phyloP scores from a whole-genome alignment of 805 yeast species.

The Candida sonorensis region DNA sequence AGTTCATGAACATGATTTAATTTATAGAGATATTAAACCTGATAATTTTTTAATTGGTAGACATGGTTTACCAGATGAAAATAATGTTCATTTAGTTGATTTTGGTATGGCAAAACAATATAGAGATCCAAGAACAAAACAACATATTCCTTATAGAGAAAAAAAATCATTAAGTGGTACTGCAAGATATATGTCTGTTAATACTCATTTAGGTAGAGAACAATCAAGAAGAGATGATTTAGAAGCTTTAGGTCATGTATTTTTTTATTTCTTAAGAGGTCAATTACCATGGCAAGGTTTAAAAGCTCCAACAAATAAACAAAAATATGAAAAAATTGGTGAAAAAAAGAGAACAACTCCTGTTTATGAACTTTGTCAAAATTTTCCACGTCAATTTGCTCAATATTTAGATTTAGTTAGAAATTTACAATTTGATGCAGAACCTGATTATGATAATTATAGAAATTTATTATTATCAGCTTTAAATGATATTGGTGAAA shows the following conservation, averaged over 20 bases:
- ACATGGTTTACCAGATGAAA: constrained; percentile 78
- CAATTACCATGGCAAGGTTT: constrained; percentile 98
- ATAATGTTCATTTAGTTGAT: constrained; percentile 83
- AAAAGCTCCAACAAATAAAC: constrained; percentile 96
- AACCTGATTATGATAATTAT: constrained; percentile 89
- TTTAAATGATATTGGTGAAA: constrained; percentile 60
- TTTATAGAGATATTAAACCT: constrained; percentile 95
- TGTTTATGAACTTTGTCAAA: constrained; percentile 78
- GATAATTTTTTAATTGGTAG: constrained; percentile 94
- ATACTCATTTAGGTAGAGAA: constrained; percentile 95
- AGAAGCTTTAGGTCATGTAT: constrained; percentile 94
- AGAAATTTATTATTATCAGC: constrained; percentile 74
- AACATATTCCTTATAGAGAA: constrained; percentile 95
- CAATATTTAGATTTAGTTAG: constrained; percentile 87
- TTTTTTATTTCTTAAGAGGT: constrained; percentile 90
- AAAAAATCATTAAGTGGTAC: constrained; percentile 95
- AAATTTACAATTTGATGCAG: constrained; percentile 83
- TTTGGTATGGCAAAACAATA: constrained; percentile 99
- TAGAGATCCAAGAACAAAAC: constrained; percentile 92
- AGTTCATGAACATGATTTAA: constrained; percentile 83
- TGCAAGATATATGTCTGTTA: constrained; percentile 97
- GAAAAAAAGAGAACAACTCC: constrained; percentile 90
- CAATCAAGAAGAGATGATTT: constrained; percentile 95
- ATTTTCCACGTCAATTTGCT: constrained; percentile 88
- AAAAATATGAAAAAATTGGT: constrained; percentile 95